Evolutionary conservation across 129 eudicot species (phyloP), one percentile per base, ranked within the genome.

Genomic region (Flaveria trinervia): DNA sequence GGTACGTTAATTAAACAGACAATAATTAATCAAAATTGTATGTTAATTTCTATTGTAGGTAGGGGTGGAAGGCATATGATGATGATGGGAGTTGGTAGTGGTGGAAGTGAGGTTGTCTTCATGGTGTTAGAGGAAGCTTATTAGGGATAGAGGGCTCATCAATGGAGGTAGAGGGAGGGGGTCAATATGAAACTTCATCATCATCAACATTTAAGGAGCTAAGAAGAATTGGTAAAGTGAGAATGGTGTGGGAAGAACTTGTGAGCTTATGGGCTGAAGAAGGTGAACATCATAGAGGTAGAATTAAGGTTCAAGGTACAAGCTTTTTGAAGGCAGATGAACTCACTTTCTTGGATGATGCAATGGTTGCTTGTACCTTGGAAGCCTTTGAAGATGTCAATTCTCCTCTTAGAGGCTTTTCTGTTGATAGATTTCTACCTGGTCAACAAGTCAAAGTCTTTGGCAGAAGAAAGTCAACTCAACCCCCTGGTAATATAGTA

Each of bases 261-360:
- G 94, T 91, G 80, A 91, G 86, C 52, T 83, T 91, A 65, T 91
- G 97, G 97, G 94, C 85, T 12, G 97, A 91, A 73, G 97, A 86
- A 49, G 94, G 91, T n/a, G 97, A 86, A 23, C 89, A 80, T 77
- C 89, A 90, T 59, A 81, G 88, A 65, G 97, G 93, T 26, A 81
- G 97, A 76, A 80, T 91, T 18, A 91, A 88, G 80, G 74, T 86
- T 65, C 89, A 86, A 70, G 90, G 94, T 8, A 81, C 89, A 25
- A 88, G 84, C 62, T 88, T 91, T 59, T 79, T 91, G 77, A 81
- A 85, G 15, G 97, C 97, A 18, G 94, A 91, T 83, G 97, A 91
- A 66, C 75, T 91, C 20, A 67, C 91, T 49, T 91, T 78, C 85
- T 77, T 91, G 70, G 97, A 91, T 80, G 97, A 91, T 70, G 79